Conservation (phyloP, 163 green algal species). For the Coccomyxa subellipsoidea region DNA sequence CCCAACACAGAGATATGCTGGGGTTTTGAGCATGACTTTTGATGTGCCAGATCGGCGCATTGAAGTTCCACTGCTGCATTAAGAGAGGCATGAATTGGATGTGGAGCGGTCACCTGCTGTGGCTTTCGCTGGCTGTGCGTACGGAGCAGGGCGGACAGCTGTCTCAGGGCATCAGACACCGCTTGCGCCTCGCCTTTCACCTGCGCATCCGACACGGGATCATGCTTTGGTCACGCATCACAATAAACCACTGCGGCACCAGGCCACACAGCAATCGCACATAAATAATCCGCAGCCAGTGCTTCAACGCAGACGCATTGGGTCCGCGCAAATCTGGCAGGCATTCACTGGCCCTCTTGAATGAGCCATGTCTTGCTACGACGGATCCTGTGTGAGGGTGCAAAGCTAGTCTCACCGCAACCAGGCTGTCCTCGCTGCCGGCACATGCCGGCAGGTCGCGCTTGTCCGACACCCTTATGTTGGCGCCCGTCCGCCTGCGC, state of each 20-base stretch:
- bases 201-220: too few relatives aligned
- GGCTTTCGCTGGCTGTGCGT: neutral
- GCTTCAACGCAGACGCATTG: neutral
- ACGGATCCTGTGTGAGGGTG: too few relatives aligned
- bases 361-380: neutral
- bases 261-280: too few relatives aligned
- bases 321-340: neutral
- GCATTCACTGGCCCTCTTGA: neutral
- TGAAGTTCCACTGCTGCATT: neutral
- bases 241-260: too few relatives aligned
- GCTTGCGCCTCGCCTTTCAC: neutral
- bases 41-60: too few relatives aligned
- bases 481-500: slow-evolving; percentile 4
- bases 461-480: slow-evolving; percentile 17
- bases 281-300: neutral
- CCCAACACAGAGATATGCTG: too few relatives aligned
- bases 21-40: too few relatives aligned
- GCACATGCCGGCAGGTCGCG: slow-evolving; percentile 13
- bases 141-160: neutral
- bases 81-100: neutral
- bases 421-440: neutral
- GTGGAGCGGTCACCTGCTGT: neutral
- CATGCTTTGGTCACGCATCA: too few relatives aligned
- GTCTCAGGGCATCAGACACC: neutral
- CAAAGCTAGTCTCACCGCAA: too few relatives aligned